Percentiles rank a stretch among this genome's conserved stretches.
phyloP scores from a whole-genome alignment of 768 basidiomycete genomes.

The Lactifluus pinguis region DNA sequence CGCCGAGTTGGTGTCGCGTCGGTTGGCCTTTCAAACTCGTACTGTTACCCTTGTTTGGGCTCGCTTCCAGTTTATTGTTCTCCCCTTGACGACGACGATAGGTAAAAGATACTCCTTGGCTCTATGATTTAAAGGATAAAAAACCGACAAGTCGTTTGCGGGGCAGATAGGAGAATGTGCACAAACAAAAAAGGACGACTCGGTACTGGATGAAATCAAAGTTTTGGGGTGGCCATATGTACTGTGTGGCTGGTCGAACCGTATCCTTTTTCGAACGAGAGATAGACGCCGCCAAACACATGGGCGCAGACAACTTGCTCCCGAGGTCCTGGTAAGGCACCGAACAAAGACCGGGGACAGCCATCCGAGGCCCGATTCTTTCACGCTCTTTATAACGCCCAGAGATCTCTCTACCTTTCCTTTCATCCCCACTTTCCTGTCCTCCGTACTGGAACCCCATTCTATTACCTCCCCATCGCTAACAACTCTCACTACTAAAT shows the following conservation, averaged over 20 bases:
- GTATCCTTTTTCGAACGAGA: background rate
- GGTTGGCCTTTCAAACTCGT: background rate
- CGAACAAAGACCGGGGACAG: slow-evolving; percentile 14
- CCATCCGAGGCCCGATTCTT: background rate
- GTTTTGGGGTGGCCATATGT: slow-evolving; percentile 3
- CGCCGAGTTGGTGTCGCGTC: background rate
- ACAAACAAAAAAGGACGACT: background rate
- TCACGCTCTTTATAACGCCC: slow-evolving; percentile 1
- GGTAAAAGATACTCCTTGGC: no score
- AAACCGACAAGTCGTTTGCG: background rate
- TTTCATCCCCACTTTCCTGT: slow-evolving; percentile 2
- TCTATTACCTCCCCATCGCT: background rate
- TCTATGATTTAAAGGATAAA: background rate
- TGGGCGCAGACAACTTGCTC: background rate
- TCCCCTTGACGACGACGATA: no score
- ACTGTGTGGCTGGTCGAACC: background rate
- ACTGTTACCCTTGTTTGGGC: background rate
- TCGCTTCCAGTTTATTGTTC: no score
- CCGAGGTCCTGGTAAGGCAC: slow-evolving; percentile 3
- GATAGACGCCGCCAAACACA: background rate
- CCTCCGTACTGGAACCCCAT: background rate
- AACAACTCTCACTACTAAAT: background rate
- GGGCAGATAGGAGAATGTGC: background rate
- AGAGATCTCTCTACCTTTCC: background rate
- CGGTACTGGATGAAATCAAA: background rate